These are phyloP conservation scores for Phialophora verrucosa DNA, from an alignment of 2,329 filamentous ascomycete genomes.

Conservation along the genomic window DNA sequence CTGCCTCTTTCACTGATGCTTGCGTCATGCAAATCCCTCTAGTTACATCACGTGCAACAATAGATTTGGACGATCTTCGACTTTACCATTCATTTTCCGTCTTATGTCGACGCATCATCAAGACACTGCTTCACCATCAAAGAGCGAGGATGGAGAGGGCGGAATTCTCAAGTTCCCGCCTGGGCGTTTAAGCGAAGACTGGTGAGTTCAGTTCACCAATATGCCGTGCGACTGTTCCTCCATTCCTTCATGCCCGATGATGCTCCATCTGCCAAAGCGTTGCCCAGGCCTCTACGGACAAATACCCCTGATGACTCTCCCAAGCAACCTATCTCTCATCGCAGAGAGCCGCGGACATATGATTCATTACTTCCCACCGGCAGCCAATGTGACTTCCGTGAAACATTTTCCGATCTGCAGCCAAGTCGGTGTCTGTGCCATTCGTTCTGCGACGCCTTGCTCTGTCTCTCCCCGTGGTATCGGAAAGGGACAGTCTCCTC, in stretches of 20 bases:
- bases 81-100: not conserved
- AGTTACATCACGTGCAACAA: not conserved
- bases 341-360: not conserved
- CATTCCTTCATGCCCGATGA: not conserved
- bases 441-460: not conserved
- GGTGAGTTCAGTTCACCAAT: not conserved
- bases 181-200: not conserved
- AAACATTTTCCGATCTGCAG: not conserved
- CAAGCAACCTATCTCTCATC: not conserved
- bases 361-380: not conserved
- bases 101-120: not conserved
- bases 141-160: not conserved
- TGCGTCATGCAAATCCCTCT: not conserved
- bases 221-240: not conserved
- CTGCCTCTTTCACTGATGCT: not conserved
- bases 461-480: not conserved
- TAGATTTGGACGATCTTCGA: not conserved
- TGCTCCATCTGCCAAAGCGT: not conserved
- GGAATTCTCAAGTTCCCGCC: not conserved
- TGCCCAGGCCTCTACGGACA: slow-evolving; percentile 6
- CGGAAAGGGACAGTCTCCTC: not conserved
- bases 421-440: not conserved
- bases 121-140: not conserved
- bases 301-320: slow-evolving; percentile 1
- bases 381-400: not conserved